A percentile compares a stretch with the other conserved stretches of the same genome.
Conservation (phyloP, 2,329 filamentous ascomycete genomes). For the Ascochyta lentis region DNA sequence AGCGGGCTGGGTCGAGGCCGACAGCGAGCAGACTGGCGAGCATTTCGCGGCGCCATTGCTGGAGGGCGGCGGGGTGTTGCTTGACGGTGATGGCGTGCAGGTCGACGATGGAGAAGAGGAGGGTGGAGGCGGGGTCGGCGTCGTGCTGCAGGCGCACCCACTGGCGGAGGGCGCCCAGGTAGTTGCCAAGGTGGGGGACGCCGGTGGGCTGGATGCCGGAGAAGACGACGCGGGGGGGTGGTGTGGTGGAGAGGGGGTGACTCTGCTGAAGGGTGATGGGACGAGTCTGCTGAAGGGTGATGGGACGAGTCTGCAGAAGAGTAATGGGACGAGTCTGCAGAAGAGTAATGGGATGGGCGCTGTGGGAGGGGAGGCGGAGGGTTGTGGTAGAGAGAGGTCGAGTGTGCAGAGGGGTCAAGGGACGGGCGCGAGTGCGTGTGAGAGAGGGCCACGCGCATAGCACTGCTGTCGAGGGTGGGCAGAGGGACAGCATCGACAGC, state of each 20-base stretch:
- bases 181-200: conserved; percentile 93
- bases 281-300: too few species aligned
- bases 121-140: conserved; percentile 61
- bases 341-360: too few species aligned
- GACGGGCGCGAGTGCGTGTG: not conserved
- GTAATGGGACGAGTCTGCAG: too few species aligned
- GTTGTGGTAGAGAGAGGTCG: too few species aligned
- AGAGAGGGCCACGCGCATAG: not conserved
- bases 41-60: conserved; percentile 72
- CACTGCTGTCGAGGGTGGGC: conserved; percentile 6
- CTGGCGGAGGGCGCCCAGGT: conserved; percentile 84
- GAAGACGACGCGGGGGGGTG: conserved; percentile 64
- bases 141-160: conserved; percentile 83
- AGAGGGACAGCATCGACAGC: conserved; percentile 5
- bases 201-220: conserved; percentile 98
- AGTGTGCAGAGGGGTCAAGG: not conserved
- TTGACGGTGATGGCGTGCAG: conserved; percentile 85
- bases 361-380: too few species aligned
- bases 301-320: too few species aligned
- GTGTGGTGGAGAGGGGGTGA: not conserved
- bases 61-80: conserved; percentile 68
- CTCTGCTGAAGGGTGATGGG: too few species aligned
- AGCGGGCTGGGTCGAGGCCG: conserved; percentile 79
- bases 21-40: conserved; percentile 83
- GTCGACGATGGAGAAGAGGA: conserved; percentile 90